A percentile compares a stretch with the other conserved stretches of the same genome.
Conservation (phyloP, 495 filamentous ascomycete genomes). For the Endocarpon pusillum region DNA sequence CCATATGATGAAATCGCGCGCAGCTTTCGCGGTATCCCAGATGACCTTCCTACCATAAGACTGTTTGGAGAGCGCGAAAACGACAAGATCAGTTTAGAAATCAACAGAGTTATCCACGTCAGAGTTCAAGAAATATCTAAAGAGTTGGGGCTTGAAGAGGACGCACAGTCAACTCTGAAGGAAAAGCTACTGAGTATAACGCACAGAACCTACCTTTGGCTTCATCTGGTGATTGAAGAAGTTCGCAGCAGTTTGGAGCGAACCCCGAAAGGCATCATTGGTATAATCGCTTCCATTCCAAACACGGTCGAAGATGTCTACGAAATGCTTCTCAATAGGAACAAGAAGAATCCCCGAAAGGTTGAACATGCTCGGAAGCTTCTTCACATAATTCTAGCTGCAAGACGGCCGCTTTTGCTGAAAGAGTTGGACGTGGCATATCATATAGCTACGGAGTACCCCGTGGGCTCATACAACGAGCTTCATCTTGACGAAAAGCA, state of each 20-base stretch:
- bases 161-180: constrained; percentile 10
- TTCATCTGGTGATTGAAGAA: constrained; percentile 19
- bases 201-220: constrained; percentile 34
- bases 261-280: constrained; percentile 10
- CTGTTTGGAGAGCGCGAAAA: constrained; percentile 21
- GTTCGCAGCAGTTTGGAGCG: constrained; percentile 11
- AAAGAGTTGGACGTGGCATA: constrained; percentile 22
- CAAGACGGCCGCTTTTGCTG: constrained; percentile 21
- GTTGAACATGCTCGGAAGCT: constrained; percentile 13
- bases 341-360: constrained; percentile 5
- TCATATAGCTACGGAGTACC: constrained; percentile 14
- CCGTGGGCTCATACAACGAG: constrained; percentile 9
- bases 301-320: constrained; percentile 23
- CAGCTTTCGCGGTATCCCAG: constrained; percentile 13
- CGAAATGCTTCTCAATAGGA: constrained; percentile 20
- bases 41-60: constrained; percentile 17
- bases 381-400: constrained; percentile 23
- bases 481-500: constrained; percentile 11
- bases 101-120: constrained; percentile 22
- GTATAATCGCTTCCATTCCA: constrained; percentile 14
- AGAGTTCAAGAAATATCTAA: constrained; percentile 14
- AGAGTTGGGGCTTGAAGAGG: constrained; percentile 6
- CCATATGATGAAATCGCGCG: constrained; percentile 24
- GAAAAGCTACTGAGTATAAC: constrained; percentile 11
- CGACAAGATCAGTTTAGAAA: constrained; percentile 24